Base-by-base conservation (phyloP, 805 yeast genomes). In the Wickerhamiella vanderwaltii region DNA sequence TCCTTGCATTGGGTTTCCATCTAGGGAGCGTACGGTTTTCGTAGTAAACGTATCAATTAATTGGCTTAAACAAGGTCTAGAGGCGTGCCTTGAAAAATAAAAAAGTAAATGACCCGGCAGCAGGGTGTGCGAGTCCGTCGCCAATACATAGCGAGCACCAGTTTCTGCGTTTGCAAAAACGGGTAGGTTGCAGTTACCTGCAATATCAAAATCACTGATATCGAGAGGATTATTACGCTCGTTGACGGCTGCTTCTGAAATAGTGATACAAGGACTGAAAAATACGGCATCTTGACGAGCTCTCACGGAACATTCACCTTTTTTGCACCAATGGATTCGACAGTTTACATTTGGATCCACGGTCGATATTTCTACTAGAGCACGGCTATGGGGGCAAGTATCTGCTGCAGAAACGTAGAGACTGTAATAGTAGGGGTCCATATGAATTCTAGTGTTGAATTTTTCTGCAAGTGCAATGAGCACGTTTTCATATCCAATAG, bases 401-500 rank as follows among this genome's bases (percentile, higher is more conserved):
- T 45, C 50, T 1, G 55, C 44, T 6, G 59, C 48, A 1, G 54
- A 23, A 20, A 43, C 16, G 20, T 55, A 56, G 25, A 61, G 47
- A 11, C 48, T 30, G 41, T 41, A 49, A 9, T 49, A 36, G 32
- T 57, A 58, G 3, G 39, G n/a, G 32, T 56, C 62, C 18, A 58
- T 47, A 43, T 66, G 68, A 7, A 65, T 46, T 28, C 49, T 50
- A 2, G 55, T 48, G 2, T 50, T 41, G 32, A 58, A 53, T 3
- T 47, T 35, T 0, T 49, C 39, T 0, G 59, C 54, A 3, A 72
- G 48, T 4, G 61, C 60, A 2, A 65, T 56, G 71, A 77, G 69
- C 0, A 64, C 68, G 40, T 71, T 73, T 49, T 75, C 82, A 47
- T 72, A 72, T 2, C 80, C 80, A 3, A 66, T 51, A 0, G 58